Base-by-base conservation (phyloP, 2,329 filamentous ascomycete species). In the Chrysosporium keratinophilum region DNA sequence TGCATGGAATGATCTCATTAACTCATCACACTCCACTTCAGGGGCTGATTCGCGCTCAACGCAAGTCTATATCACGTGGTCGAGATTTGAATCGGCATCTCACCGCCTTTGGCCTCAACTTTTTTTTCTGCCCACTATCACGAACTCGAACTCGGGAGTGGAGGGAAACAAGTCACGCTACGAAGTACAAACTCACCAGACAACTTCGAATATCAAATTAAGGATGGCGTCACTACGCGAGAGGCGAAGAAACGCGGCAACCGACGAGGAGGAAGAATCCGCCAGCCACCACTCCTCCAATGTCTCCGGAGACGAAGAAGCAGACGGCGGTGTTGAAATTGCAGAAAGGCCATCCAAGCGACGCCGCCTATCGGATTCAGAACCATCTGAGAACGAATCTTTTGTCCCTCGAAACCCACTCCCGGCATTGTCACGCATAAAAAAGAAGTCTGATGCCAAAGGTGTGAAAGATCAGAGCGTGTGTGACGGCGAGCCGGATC, bases 391-490 rank as follows among this genome's bases (percentile, higher is more conserved):
- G 53, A 66, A 69, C 54, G 65, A 62, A 9, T 65, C 66, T 49
- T 63, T 64, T 54, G 66, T 54, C 15, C 41, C 45, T 23, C 20
- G 28, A 17, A 42, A 31, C 6, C 46, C 65, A 6, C 62, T 71
- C 48, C 67, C 69, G 54, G 64, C 65, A 1, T 60, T 71, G 37
- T 71, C 69, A 15, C 69, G 70, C 54, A 71, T 72, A 54, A 72
- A 68, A 54, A 71, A 70, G 62, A 71, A 71, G 52, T 55, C 48
- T 9, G 42, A 52, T 14, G 12, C 60, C 9, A 52, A 60, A 33
- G 58, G 56, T 1, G 44, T 42, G 5, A 15, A 41, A 37, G 44
- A 48, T 17, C 42, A 47, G 17, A 5, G 15, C 5, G 54, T 59
- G 7, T 59, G 62, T 5, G 59, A 63, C n/a, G 62, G 67, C 12